Evolutionary conservation across 2,329 filamentous ascomycete genomes (phyloP).

Genomic region (Chrysosporium keratinophilum): DNA sequence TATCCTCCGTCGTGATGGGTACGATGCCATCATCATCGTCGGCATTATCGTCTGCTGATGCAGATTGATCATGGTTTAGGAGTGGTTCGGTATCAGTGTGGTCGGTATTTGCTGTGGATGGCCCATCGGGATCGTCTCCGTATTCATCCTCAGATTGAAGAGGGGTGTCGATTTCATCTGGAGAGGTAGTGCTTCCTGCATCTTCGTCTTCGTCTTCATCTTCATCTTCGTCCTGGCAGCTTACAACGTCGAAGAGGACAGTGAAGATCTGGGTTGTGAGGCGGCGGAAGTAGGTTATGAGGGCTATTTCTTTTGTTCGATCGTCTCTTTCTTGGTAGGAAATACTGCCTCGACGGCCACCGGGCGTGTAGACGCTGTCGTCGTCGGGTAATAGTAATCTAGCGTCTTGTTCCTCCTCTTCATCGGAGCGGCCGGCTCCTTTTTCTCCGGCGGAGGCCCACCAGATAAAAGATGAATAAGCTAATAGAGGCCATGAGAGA

Average conservation of each 20-base stretch:
- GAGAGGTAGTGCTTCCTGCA: background rate
- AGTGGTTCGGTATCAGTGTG: conserved; percentile 15
- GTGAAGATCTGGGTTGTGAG: conserved; percentile 39
- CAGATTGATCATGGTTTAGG: conserved; percentile 12
- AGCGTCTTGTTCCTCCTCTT: conserved; percentile 42
- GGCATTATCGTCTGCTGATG: background rate
- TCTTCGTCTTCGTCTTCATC: conserved; percentile 16
- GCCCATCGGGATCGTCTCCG: conserved; percentile 15
- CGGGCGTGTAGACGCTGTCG: conserved; percentile 26
- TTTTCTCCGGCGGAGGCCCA: conserved; percentile 57
- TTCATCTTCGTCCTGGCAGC: conserved; percentile 28
- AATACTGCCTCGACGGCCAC: conserved; percentile 22
- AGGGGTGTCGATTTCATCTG: conserved; percentile 1
- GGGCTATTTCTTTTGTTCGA: conserved; percentile 37
- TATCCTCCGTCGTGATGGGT: conserved; percentile 34
- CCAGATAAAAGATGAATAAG: conserved; percentile 56
- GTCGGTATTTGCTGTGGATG: background rate
- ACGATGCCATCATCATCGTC: conserved; percentile 24
- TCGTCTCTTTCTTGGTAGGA: conserved; percentile 23
- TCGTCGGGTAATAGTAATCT: conserved; percentile 30
- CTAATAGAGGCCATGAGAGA: conserved; percentile 49
- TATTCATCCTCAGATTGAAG: conserved; percentile 11
- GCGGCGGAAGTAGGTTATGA: conserved; percentile 43
- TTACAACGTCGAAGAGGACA: conserved; percentile 36
- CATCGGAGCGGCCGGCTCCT: conserved; percentile 44